Evolutionary conservation across 2,329 filamentous ascomycete genomes (phyloP), one percentile per base, ranked within the genome.

Genomic region (Pochonia chlamydosporia): DNA sequence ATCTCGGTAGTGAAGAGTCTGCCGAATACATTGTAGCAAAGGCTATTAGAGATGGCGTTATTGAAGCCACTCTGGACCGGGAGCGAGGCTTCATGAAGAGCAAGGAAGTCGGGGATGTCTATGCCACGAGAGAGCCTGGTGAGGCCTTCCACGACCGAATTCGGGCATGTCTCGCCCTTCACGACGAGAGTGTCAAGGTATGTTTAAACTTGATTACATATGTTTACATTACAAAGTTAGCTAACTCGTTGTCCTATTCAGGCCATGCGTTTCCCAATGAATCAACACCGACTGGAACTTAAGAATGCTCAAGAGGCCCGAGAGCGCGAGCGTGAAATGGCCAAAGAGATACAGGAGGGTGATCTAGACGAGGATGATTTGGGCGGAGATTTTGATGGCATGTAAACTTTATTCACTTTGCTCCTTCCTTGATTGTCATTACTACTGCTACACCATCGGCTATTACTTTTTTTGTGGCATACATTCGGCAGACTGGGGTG

Each of bases 221-320:
- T 3, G 31, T 20, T 21, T n/a, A n/a, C n/a, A 3, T 11, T 7
- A 7, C 20, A 11, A 10, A 16, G 21, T 23, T 48, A 52, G 44
- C 61, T 62, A 50, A 59, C 13, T 14, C 14, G 18, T 39, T 7
- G 16, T 18, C 21, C 23, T 23, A 35, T 46, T 18, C 44, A 92
- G 88, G 92, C 93, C 23, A 99, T 99, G 93, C 84, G 93, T 47
- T 99, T 97, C 71, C 93, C 93, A 3, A 97, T 97, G 92, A 96
- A 99, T 74, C 93, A 97, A 69, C 93, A 99, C 70, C 83, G 93
- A 16, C 77, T 97, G 47, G 93, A 99, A 70, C 79, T 99, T 47
- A 97, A 96, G 80, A 97, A 95, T 60, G 93, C 93, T 0, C 92
- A 97, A 68, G 95, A 99, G 70, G 93, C 93, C n/a, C 81, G 93